A percentile compares a stretch with the other conserved stretches of the same genome.
phyloP scores from a whole-genome alignment of 2,329 filamentous ascomycete species.

The Venturia pyrina region DNA sequence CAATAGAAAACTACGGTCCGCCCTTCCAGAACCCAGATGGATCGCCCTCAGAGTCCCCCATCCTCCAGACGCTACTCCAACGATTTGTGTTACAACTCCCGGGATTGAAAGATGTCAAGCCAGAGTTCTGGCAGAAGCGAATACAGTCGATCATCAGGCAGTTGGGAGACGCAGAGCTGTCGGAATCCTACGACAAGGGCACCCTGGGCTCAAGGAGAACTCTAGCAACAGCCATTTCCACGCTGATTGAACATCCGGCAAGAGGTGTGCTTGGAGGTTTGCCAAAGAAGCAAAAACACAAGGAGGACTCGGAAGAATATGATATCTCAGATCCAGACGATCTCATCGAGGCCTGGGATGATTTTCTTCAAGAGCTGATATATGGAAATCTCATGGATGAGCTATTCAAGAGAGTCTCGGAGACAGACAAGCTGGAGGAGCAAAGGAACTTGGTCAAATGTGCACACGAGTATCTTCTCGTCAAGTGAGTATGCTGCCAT shows the following conservation, averaged over 20 bases:
- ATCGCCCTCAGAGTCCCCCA: slow-evolving; percentile 46
- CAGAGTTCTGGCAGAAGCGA: slow-evolving; percentile 55
- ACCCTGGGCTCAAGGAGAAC: slow-evolving; percentile 65
- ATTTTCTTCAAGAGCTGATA: slow-evolving; percentile 54
- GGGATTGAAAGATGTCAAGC: slow-evolving; percentile 51
- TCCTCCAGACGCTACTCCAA: slow-evolving; percentile 59
- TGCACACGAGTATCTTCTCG: slow-evolving; percentile 56
- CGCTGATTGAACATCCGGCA: slow-evolving; percentile 58
- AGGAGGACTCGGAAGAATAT: slow-evolving; percentile 33
- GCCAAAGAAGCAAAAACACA: slow-evolving; percentile 21
- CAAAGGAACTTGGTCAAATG: slow-evolving; percentile 53
- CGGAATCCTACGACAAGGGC: slow-evolving; percentile 75
- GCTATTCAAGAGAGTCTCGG: slow-evolving; percentile 50
- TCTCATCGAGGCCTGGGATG: slow-evolving; percentile 54
- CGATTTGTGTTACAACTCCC: slow-evolving; percentile 57
- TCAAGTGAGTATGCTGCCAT: slow-evolving; percentile 49
- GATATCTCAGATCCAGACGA: slow-evolving; percentile 50
- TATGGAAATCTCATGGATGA: slow-evolving; percentile 59
- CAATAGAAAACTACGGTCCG: slow-evolving; percentile 58
- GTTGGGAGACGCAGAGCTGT: slow-evolving; percentile 59
- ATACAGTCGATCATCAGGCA: slow-evolving; percentile 47
- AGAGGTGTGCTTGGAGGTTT: slow-evolving; percentile 57
- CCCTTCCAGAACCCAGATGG: slow-evolving; percentile 48
- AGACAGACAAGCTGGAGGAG: slow-evolving; percentile 52
- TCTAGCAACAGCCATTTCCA: slow-evolving; percentile 60